Conservation (phyloP, 805 yeast species). For the Metschnikowia amazonensis region DNA sequence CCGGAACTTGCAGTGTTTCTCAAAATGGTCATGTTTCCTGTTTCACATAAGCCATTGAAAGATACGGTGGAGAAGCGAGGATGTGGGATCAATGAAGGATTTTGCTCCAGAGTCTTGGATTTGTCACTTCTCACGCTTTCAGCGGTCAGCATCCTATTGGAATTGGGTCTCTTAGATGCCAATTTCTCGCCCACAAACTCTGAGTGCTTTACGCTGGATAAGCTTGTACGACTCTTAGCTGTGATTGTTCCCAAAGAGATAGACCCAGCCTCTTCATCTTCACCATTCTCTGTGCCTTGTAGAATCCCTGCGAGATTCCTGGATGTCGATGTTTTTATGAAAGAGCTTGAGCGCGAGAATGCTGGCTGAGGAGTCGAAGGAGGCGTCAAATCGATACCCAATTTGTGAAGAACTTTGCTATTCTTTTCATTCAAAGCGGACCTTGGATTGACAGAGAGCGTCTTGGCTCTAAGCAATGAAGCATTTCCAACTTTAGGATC, state of each 20-base stretch:
- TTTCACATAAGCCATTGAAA: constrained; percentile 31
- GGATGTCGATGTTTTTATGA: constrained; percentile 37
- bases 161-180: background rate
- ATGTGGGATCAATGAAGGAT: constrained; percentile 32
- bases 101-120: constrained; percentile 1
- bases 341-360: constrained; percentile 19
- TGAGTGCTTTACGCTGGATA: background rate
- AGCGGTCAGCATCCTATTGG: background rate
- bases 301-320: constrained; percentile 24
- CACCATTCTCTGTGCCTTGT: constrained; percentile 8
- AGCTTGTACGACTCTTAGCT: background rate
- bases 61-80: constrained; percentile 43
- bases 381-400: constrained; percentile 32
- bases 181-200: background rate
- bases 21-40: constrained; percentile 9
- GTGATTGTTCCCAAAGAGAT: background rate
- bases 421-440: constrained; percentile 26
- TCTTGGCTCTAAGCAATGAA: constrained; percentile 35
- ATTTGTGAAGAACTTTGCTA: constrained; percentile 31
- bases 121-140: background rate
- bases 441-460: constrained; percentile 25
- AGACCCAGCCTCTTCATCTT: constrained; percentile 4
- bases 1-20: constrained; percentile 15
- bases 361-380: constrained; percentile 12
- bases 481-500: constrained; percentile 34